Evolutionary conservation across 768 basidiomycete genomes (phyloP).

Genomic region (Chiua virens): DNA sequence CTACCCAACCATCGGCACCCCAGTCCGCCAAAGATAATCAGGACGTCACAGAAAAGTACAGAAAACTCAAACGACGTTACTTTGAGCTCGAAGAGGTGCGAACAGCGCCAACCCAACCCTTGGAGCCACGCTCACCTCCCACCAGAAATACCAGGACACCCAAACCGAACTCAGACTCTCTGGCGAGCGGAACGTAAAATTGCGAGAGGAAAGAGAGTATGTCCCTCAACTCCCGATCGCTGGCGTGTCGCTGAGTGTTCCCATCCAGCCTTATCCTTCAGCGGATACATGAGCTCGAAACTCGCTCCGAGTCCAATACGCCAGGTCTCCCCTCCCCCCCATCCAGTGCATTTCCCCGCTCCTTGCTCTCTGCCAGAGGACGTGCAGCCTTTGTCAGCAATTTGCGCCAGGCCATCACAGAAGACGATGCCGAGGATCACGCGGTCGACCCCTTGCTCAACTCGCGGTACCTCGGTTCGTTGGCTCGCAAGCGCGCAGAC

Average conservation of each 20-base stretch:
- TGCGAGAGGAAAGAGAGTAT: slow-evolving; percentile 64
- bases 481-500: slow-evolving; percentile 43
- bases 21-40: slow-evolving; percentile 38
- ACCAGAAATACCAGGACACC: slow-evolving; percentile 60
- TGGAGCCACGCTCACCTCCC: not conserved
- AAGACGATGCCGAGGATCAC: slow-evolving; percentile 45
- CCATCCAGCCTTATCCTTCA: slow-evolving; percentile 49
- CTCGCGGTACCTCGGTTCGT: slow-evolving; percentile 47
- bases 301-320: slow-evolving; percentile 33
- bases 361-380: slow-evolving; percentile 42
- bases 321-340: slow-evolving; percentile 37
- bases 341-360: slow-evolving; percentile 50
- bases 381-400: slow-evolving; percentile 48
- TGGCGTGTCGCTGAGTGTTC: not conserved
- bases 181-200: slow-evolving; percentile 61
- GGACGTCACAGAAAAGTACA: slow-evolving; percentile 62
- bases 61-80: slow-evolving; percentile 62
- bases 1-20: slow-evolving; percentile 27
- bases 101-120: slow-evolving; percentile 1
- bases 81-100: slow-evolving; percentile 71
- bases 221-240: slow-evolving; percentile 22
- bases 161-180: slow-evolving; percentile 56
- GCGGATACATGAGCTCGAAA: slow-evolving; percentile 62
- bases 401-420: slow-evolving; percentile 47
- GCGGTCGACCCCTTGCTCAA: slow-evolving; percentile 43